Conservation (phyloP, 2,329 filamentous ascomycete genomes). For the Pleurostoma richardsiae region DNA sequence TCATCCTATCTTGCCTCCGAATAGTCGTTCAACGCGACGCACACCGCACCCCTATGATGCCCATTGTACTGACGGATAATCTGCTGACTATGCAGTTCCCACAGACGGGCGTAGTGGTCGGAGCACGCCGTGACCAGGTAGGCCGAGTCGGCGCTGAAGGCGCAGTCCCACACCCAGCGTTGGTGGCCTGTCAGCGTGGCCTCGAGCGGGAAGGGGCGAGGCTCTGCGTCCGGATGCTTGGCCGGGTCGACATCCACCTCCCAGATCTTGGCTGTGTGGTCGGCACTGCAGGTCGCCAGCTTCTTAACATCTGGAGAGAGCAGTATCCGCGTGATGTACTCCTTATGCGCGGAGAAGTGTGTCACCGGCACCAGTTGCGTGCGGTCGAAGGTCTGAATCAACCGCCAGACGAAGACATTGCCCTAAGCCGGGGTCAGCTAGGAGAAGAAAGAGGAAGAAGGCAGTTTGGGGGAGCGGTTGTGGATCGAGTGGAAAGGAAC, state of each 20-base stretch:
- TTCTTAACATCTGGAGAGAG: constrained; percentile 92
- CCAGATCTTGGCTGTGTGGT: constrained; percentile 96
- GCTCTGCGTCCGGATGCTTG: constrained; percentile 25
- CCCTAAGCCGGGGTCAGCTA: constrained; percentile 50
- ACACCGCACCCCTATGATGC: constrained; percentile 86
- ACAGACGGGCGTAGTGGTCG: constrained; percentile 87
- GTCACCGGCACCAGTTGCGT: constrained; percentile 83
- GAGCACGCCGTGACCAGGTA: constrained; percentile 92
- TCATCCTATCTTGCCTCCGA: constrained; percentile 43
- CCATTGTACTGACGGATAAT: constrained; percentile 96
- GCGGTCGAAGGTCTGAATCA: constrained; percentile 76
- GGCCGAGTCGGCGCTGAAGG: constrained; percentile 87
- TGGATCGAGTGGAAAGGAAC: too few relatives aligned
- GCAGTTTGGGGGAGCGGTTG: constrained; percentile 13
- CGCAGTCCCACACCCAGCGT: constrained; percentile 96
- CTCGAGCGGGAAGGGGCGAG: constrained; percentile 70
- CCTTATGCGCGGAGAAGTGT: constrained; percentile 84
- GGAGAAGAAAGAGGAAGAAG: background rate
- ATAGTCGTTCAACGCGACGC: constrained; percentile 88
- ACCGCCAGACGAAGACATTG: constrained; percentile 95
- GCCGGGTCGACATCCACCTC: constrained; percentile 68
- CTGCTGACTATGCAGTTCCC: constrained; percentile 81
- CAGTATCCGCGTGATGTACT: constrained; percentile 88
- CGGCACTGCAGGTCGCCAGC: constrained; percentile 86
- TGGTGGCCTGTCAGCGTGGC: constrained; percentile 87